Percentiles rank a stretch among this genome's conserved stretches.
Evolutionary conservation across 768 basidiomycete genomes (phyloP).

Genomic region (Amanita rubescens): DNA sequence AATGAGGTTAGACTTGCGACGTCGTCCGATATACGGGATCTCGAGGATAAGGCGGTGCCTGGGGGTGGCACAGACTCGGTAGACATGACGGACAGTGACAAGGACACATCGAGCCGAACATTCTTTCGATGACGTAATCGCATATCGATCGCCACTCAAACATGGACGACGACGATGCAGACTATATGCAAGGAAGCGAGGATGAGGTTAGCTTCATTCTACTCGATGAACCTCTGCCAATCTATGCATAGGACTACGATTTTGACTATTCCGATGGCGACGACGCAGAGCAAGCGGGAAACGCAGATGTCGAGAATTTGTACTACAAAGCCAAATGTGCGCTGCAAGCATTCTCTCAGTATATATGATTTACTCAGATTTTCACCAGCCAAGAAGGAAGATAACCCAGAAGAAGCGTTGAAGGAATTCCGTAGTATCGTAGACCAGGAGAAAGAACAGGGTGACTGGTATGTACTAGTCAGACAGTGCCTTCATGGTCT

Average conservation of each 20-base stretch:
- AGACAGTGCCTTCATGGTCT: not conserved
- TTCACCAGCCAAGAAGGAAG: slow-evolving; percentile 79
- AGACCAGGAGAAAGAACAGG: slow-evolving; percentile 84
- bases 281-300: slow-evolving; percentile 71
- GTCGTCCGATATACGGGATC: slow-evolving; percentile 58
- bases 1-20: slow-evolving; percentile 74
- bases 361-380: slow-evolving; percentile 6
- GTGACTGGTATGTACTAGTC: slow-evolving; percentile 67
- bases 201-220: slow-evolving; percentile 53
- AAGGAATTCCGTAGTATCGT: slow-evolving; percentile 87
- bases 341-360: slow-evolving; percentile 17
- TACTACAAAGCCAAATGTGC: slow-evolving; percentile 96
- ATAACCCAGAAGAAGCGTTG: slow-evolving; percentile 85
- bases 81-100: slow-evolving; percentile 11
- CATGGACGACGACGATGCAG: slow-evolving; percentile 93
- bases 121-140: slow-evolving; percentile 20
- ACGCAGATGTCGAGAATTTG: slow-evolving; percentile 92
- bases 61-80: slow-evolving; percentile 28
- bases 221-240: slow-evolving; percentile 6
- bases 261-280: slow-evolving; percentile 96
- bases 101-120: slow-evolving; percentile 4
- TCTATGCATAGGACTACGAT: slow-evolving; percentile 67
- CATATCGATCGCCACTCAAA: not conserved
- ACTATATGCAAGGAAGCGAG: slow-evolving; percentile 87
- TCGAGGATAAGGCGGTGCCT: slow-evolving; percentile 37